Evolutionary conservation across 2,329 filamentous ascomycete genomes (phyloP).

Genomic region (Ophiognomonia clavigignenti-juglandacearum): DNA sequence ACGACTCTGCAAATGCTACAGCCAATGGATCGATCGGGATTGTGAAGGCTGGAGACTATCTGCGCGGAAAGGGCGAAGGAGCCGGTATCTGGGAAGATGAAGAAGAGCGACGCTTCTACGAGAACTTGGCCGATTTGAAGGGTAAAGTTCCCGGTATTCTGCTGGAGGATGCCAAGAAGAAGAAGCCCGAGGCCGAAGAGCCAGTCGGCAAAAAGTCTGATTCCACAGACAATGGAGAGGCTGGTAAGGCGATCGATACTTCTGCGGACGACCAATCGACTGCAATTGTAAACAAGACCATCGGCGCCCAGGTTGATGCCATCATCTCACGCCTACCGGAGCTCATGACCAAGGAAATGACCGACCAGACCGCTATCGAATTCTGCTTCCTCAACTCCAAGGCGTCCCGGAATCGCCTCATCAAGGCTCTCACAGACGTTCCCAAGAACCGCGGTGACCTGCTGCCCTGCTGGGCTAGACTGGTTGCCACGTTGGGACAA

Average conservation of each 20-base stretch:
- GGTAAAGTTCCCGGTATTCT: conserved; percentile 93
- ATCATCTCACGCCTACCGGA: conserved; percentile 85
- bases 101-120: conserved; percentile 95
- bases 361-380: conserved; percentile 89
- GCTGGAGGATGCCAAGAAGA: conserved; percentile 92
- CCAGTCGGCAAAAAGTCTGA: conserved; percentile 73
- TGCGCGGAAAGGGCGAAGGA: conserved; percentile 84
- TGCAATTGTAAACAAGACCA: conserved; percentile 95
- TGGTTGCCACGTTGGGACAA: conserved; percentile 87
- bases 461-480: conserved; percentile 82
- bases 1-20: conserved; percentile 66
- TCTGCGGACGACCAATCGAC: conserved; percentile 78
- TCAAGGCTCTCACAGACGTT: conserved; percentile 90
- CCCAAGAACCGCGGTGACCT: conserved; percentile 92
- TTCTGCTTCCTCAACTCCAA: conserved; percentile 99
- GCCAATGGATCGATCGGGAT: conserved; percentile 80
- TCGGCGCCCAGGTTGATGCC: conserved; percentile 93
- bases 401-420: conserved; percentile 86
- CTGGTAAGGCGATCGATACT: conserved; percentile 45
- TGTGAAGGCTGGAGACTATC: conserved; percentile 89
- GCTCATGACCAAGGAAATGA: conserved; percentile 81
- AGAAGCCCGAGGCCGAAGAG: conserved; percentile 78
- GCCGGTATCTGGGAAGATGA: conserved; percentile 98
- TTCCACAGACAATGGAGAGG: conserved; percentile 40
- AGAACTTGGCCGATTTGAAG: conserved; percentile 91